phyloP scores from a whole-genome alignment of 2,329 filamentous ascomycete genomes.

The Hypoxylon sp. region DNA sequence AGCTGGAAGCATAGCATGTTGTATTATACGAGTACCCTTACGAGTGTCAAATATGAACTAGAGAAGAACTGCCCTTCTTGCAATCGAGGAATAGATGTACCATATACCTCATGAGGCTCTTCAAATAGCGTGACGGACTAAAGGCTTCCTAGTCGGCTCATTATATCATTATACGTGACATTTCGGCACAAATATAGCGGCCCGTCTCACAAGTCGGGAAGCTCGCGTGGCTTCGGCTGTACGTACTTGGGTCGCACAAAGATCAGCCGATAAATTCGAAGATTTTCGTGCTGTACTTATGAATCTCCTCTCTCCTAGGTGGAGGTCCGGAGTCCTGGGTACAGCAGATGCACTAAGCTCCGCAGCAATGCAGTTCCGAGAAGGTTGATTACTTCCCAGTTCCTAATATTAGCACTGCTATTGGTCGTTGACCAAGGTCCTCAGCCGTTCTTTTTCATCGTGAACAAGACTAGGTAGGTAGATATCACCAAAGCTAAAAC shows the following conservation, averaged over 20 bases:
- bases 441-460: not conserved
- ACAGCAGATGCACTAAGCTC: not conserved
- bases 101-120: conserved; percentile 8
- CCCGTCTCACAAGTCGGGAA: not conserved
- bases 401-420: no score
- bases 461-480: not conserved
- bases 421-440: not conserved
- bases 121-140: not conserved
- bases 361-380: not conserved
- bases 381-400: not conserved
- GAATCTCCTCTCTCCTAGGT: not conserved
- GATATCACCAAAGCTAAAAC: not conserved
- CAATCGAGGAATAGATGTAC: not conserved
- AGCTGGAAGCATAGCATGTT: not conserved
- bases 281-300: conserved; percentile 2
- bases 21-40: conserved; percentile 15
- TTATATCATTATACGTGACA: not conserved
- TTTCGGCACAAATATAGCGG: conserved; percentile 1
- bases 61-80: not conserved
- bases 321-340: not conserved
- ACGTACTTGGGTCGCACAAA: conserved; percentile 5
- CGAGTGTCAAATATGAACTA: not conserved
- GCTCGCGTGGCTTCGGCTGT: conserved; percentile 12
- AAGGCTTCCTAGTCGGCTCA: not conserved
- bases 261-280: conserved; percentile 21